Conservation (phyloP, 2,329 filamentous ascomycete genomes). For the Boeremia lycopersici region DNA sequence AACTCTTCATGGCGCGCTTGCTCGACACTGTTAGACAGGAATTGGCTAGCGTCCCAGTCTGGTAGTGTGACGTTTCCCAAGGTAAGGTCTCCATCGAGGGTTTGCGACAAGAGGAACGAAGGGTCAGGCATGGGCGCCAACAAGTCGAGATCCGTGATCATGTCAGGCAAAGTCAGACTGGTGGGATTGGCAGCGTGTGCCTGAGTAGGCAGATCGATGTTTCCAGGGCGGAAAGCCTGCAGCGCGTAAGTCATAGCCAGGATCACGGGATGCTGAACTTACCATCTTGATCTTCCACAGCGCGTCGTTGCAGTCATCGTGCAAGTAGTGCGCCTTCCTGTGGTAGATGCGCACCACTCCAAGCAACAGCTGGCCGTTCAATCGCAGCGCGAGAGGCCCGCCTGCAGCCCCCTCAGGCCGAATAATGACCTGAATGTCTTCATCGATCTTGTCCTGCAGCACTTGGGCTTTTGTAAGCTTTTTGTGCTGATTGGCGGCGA, state of each 20-base stretch:
- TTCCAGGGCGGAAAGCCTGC: constrained; percentile 88
- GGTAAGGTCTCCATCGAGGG: constrained; percentile 56
- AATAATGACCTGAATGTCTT: constrained; percentile 94
- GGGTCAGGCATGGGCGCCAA: constrained; percentile 80
- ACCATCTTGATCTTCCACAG: constrained; percentile 99
- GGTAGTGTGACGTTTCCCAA: constrained; percentile 52
- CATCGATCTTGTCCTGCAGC: constrained; percentile 89
- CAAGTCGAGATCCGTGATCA: constrained; percentile 89
- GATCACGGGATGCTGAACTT: constrained; percentile 15
- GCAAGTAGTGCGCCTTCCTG: constrained; percentile 91
- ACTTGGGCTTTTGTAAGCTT: constrained; percentile 98
- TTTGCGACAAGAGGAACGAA: constrained; percentile 78
- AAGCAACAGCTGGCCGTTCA: constrained; percentile 91
- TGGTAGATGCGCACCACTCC: constrained; percentile 98
- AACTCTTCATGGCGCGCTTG: constrained; percentile 54
- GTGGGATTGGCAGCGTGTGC: constrained; percentile 81
- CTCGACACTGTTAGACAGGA: constrained; percentile 72
- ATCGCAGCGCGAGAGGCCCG: constrained; percentile 89
- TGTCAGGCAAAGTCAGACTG: constrained; percentile 86
- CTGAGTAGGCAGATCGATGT: constrained; percentile 87
- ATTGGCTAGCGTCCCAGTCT: constrained; percentile 74
- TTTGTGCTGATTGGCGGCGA: constrained; percentile 96
- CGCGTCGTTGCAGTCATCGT: constrained; percentile 97
- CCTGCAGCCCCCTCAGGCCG: constrained; percentile 67
- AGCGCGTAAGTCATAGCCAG: constrained; percentile 21